These are phyloP conservation scores for Trichosporon inkin DNA, from an alignment of 1,284 basidiomycete species.

Conservation along the genomic window DNA sequence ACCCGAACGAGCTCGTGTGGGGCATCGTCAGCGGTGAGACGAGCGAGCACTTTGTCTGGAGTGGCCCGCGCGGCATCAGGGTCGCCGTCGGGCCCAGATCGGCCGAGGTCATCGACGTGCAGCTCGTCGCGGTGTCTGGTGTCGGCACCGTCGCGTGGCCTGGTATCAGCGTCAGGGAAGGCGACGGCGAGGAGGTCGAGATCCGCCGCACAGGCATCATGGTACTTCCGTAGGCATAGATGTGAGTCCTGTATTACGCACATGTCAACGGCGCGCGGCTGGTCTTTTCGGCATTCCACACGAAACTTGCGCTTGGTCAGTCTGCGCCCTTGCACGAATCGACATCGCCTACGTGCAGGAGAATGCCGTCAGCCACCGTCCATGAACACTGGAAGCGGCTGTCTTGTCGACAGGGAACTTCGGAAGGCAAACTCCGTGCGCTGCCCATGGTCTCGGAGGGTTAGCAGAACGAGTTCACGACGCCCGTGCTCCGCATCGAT, in stretches of 20 bases:
- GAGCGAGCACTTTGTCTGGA: conserved; percentile 45
- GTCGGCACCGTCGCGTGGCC: conserved; percentile 30
- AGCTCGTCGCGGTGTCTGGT: conserved; percentile 28
- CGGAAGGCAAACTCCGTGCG: no score
- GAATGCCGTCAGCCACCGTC: no score
- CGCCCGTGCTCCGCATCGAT: no score
- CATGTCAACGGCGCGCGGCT: no score
- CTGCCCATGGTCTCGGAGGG: no score
- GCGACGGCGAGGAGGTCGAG: conserved; percentile 34
- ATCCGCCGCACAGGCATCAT: conserved; percentile 14
- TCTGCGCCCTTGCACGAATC: no score
- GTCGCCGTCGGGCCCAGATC: conserved; percentile 32
- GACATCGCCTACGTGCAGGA: no score
- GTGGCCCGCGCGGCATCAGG: conserved; percentile 30
- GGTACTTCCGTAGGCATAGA: conserved; percentile 20
- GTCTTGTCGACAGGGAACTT: no score
- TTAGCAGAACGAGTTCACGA: no score
- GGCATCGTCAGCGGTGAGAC: conserved; percentile 37
- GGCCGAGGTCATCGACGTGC: conserved; percentile 13
- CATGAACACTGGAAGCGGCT: no score
- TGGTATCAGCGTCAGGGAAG: conserved; percentile 35
- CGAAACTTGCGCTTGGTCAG: no score
- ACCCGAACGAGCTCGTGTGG: conserved; percentile 31
- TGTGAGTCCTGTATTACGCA: background rate
- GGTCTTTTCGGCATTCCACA: no score